These are phyloP conservation scores for Clathrus columnatus DNA, from an alignment of 768 basidiomycete species.

Conservation along the genomic window DNA sequence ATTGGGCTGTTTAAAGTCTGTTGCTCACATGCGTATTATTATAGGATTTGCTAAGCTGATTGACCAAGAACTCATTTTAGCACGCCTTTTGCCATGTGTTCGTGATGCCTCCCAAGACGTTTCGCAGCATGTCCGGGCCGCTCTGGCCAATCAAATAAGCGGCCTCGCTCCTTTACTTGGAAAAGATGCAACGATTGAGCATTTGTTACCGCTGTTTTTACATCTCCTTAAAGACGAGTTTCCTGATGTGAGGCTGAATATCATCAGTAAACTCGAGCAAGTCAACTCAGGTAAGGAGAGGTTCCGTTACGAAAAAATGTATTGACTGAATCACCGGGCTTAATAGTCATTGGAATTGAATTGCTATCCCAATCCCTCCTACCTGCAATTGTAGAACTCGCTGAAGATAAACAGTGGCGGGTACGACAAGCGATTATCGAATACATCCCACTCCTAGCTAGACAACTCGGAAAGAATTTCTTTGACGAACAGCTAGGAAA, in stretches of 20 bases:
- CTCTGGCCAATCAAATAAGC: slow-evolving; percentile 91
- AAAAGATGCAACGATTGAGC: slow-evolving; percentile 89
- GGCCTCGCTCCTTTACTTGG: slow-evolving; percentile 92
- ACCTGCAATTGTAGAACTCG: slow-evolving; percentile 94
- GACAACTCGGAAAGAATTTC: slow-evolving; percentile 93
- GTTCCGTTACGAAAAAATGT: slow-evolving; percentile 5
- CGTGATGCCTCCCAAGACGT: slow-evolving; percentile 87
- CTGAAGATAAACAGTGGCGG: slow-evolving; percentile 99
- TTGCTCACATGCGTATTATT: slow-evolving; percentile 3
- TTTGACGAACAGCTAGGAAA: slow-evolving; percentile 97
- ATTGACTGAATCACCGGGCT: slow-evolving; percentile 11
- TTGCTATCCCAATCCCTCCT: slow-evolving; percentile 88
- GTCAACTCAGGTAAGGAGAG: slow-evolving; percentile 82
- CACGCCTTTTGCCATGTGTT: slow-evolving; percentile 89
- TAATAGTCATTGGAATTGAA: slow-evolving; percentile 92
- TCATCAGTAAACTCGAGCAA: slow-evolving; percentile 96
- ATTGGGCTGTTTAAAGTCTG: background rate
- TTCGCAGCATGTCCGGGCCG: slow-evolving; percentile 95
- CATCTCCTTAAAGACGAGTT: slow-evolving; percentile 97
- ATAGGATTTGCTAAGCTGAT: slow-evolving; percentile 90
- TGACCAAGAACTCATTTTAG: slow-evolving; percentile 89
- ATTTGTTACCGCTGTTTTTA: slow-evolving; percentile 93
- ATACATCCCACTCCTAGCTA: slow-evolving; percentile 96
- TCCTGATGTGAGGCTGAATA: slow-evolving; percentile 93
- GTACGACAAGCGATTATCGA: slow-evolving; percentile 99